Base-by-base conservation (phyloP, 768 basidiomycete genomes). In the Lyophyllum semitale region DNA sequence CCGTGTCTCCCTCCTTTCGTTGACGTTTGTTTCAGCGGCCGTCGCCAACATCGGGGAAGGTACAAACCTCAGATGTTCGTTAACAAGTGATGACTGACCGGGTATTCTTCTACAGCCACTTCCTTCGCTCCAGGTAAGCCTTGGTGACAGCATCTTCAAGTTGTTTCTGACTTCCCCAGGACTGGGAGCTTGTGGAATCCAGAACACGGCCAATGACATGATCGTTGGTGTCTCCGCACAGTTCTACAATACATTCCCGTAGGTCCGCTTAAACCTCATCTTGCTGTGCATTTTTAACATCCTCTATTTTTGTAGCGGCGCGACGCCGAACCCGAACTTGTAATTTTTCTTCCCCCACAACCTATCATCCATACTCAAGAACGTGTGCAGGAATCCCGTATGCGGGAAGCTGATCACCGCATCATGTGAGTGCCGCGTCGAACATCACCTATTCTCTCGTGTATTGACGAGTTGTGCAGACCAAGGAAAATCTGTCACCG, bases 301-400 rank as follows among this genome's bases (percentile, higher is more conserved):
- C n/a, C n/a, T n/a, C n/a, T n/a, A n/a, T n/a, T n/a, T n/a, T n/a
- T n/a, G n/a, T n/a, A n/a, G n/a, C n/a, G n/a, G n/a, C n/a, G n/a
- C n/a, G n/a, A n/a, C n/a, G n/a, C n/a, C n/a, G n/a, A n/a, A n/a
- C n/a, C n/a, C n/a, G n/a, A n/a, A n/a, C n/a, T n/a, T n/a, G n/a
- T n/a, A n/a, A n/a, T n/a, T n/a, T n/a, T n/a, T n/a, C n/a, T n/a
- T n/a, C n/a, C n/a, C n/a, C n/a, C n/a, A n/a, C n/a, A n/a, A n/a
- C n/a, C n/a, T n/a, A n/a, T n/a, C n/a, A n/a, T n/a, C n/a, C n/a
- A n/a, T n/a, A n/a, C n/a, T n/a, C n/a, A n/a, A n/a, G n/a, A n/a
- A n/a, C n/a, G n/a, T n/a, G n/a, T n/a, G n/a, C n/a, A n/a, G n/a
- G 7, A 63, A 63, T 35, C 59, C 59, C 8, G 42, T 61, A 42